These are phyloP conservation scores for Mimosa pudica DNA, from an alignment of 306 rosid genomes.

Conservation along the genomic window DNA sequence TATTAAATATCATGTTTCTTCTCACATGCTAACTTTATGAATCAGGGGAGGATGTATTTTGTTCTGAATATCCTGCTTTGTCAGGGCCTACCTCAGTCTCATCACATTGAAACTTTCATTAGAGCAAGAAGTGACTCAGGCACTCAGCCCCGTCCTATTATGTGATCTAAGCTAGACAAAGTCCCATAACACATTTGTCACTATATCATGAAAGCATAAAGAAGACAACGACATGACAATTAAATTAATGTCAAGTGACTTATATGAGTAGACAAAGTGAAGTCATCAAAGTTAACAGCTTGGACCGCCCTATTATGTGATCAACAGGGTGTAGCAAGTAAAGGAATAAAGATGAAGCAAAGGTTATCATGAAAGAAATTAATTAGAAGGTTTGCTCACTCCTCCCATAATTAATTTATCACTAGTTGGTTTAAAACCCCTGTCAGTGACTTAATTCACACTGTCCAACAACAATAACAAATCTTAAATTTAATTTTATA, in stretches of 20 bases:
- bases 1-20: background rate
- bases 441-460: background rate
- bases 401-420: background rate
- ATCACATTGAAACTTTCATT: slow-evolving; percentile 71
- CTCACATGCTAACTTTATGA: background rate
- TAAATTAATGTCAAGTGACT: background rate
- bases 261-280: background rate
- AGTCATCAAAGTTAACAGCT: too few relatives aligned
- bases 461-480: slow-evolving; percentile 6
- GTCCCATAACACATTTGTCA: slow-evolving; percentile 83
- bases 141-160: slow-evolving; percentile 66
- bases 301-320: too few relatives aligned
- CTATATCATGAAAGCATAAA: slow-evolving; percentile 38
- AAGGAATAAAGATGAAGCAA: background rate
- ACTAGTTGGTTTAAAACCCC: background rate
- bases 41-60: background rate
- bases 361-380: background rate
- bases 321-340: background rate
- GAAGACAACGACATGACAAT: background rate
- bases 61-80: background rate
- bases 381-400: background rate
- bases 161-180: slow-evolving; percentile 72
- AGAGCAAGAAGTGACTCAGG: slow-evolving; percentile 80
- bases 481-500: background rate
- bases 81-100: slow-evolving; percentile 71